These are phyloP conservation scores for Alloteropsis semialata DNA, from an alignment of 176 grass and related monocot species.

Conservation along the genomic window DNA sequence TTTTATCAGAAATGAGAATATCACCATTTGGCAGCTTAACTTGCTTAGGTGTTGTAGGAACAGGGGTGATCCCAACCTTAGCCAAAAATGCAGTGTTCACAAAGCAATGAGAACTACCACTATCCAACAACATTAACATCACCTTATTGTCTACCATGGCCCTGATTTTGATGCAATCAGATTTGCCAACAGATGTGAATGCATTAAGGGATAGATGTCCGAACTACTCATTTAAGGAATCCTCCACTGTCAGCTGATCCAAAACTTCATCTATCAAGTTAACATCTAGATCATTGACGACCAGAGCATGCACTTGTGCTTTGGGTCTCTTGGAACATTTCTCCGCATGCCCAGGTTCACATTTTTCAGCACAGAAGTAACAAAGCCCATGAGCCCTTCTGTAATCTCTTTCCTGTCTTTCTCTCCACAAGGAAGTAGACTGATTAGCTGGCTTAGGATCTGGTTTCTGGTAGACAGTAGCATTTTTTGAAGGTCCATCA, in stretches of 20 bases:
- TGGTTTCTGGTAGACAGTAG: no score
- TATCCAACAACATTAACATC: neutral
- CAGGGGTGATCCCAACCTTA: rapidly evolving
- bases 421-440: no score
- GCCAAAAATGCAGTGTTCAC: neutral
- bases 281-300: neutral
- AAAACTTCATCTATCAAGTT: neutral
- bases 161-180: neutral
- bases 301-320: neutral
- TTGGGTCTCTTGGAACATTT: neutral
- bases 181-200: neutral
- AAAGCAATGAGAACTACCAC: neutral
- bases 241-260: neutral
- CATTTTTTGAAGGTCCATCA: no score
- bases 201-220: neutral
- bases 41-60: neutral
- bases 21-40: neutral
- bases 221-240: neutral
- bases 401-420: neutral
- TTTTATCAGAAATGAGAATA: neutral
- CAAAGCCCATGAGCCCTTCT: neutral
- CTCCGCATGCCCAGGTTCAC: rapidly evolving
- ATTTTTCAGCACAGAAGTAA: neutral
- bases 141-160: neutral
- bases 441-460: no score